Base-by-base conservation (phyloP, 805 yeast species). In the Hanseniaspora meyeri region DNA sequence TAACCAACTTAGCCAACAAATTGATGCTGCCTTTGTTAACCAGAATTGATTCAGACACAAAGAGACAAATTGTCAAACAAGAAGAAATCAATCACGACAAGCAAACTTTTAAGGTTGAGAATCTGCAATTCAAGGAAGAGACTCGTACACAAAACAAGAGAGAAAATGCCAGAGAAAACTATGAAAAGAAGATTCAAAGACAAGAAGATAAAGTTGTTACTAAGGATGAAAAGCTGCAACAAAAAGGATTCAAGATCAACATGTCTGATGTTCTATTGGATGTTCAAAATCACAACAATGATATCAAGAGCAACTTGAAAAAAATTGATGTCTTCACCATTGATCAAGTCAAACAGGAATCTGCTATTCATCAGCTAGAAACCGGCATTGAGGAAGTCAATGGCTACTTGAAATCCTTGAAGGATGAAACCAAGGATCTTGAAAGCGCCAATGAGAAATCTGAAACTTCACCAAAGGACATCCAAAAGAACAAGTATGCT, bases 1-100 rank as follows among this genome's bases (percentile, higher is more conserved):
- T 93, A 59, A 84, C 87, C 60, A 77, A 77, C 52, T 78, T 91
- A 72, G 97, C 98, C 20, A 72, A 80, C 59, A 77, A 81, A 49
- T 75, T 86, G 64, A 95, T 93, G 58, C 76, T 78, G 61, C 98
- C 98, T 9, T 89, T 91, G 5, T 73, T 91, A 64, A 76, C 74
- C 42, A 90, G 87, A 68, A 80, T 91, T 64, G 74, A 78, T 62
- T 70, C 74, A 48, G 83, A 85, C 65, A 95, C 95, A 20, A 74
- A 70, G 24, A 77, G 78, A 49, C 91, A 87, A 70, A 79, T 95
- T 57, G 70, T 72, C 43, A 68, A 72, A 49, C 87, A 83, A 67
- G 71, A 71, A 51, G 79, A 71, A 61, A 65, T 68, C 59, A 68
- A 69, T 47, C 64, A 67, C 56, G 60, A 71, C 58, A 64, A 68